phyloP scores from a whole-genome alignment of 768 basidiomycete species.

The Rhodocollybia butyracea region DNA sequence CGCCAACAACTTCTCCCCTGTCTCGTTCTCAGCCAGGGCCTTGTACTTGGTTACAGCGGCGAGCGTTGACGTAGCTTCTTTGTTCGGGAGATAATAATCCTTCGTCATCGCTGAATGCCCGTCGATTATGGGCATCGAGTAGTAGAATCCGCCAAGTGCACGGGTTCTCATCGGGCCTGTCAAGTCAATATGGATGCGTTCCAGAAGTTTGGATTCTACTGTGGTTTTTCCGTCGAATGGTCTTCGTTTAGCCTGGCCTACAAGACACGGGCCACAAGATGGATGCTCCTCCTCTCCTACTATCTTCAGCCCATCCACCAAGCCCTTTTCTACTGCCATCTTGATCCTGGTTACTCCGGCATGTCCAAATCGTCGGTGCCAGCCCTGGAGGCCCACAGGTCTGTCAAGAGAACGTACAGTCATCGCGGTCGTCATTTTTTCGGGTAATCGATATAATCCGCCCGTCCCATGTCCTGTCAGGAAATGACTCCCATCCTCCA shows the following conservation, averaged over 20 bases:
- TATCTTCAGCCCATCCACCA: neutral
- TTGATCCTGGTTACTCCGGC: neutral
- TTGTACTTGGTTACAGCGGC: neutral
- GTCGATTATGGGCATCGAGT: constrained; percentile 3
- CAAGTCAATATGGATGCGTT: neutral
- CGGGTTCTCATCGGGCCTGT: neutral
- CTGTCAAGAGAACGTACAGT: constrained; percentile 13
- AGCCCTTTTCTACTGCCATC: neutral
- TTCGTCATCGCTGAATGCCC: neutral
- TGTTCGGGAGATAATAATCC: neutral
- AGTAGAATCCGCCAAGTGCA: neutral
- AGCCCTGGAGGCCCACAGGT: constrained; percentile 16
- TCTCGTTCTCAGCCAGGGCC: neutral
- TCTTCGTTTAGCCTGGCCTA: neutral
- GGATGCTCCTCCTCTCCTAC: neutral
- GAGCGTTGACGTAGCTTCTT: neutral
- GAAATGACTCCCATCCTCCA: neutral
- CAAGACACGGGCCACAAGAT: neutral
- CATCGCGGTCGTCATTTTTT: constrained; percentile 2
- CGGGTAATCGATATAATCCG: neutral
- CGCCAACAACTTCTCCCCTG: too few species aligned
- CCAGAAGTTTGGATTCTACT: neutral
- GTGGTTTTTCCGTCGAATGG: neutral
- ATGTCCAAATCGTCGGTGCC: constrained; percentile 23
- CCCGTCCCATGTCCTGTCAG: neutral